phyloP scores from a whole-genome alignment of 495 filamentous ascomycete genomes.

The Aspergillus incahuasiensis region DNA sequence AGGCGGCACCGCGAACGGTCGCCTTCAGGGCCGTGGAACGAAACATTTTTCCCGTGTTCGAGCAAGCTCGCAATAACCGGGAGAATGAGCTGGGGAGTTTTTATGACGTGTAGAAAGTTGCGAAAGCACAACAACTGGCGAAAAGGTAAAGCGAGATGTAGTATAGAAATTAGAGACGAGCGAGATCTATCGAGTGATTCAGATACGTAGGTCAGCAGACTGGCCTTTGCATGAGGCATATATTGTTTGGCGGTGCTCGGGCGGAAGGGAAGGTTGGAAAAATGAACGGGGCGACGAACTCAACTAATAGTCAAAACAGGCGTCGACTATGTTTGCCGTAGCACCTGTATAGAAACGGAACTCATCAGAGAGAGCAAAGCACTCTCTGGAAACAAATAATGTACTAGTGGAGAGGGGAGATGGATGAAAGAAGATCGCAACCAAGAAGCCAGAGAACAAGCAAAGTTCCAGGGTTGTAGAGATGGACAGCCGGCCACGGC shows the following conservation, averaged over 20 bases:
- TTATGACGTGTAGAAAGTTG: slow-evolving; percentile 7
- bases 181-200: slow-evolving; percentile 7
- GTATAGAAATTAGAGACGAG: background rate
- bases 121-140: background rate
- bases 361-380: slow-evolving; percentile 43
- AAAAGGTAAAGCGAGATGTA: background rate
- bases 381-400: slow-evolving; percentile 22
- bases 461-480: slow-evolving; percentile 3
- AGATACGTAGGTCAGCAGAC: slow-evolving; percentile 14
- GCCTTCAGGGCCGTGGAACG: slow-evolving; percentile 44
- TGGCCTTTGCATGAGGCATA: slow-evolving; percentile 28
- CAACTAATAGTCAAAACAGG: slow-evolving; percentile 28
- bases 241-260: slow-evolving; percentile 21
- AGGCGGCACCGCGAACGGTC: slow-evolving; percentile 47
- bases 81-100: slow-evolving; percentile 1
- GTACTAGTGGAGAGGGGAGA: slow-evolving; percentile 14
- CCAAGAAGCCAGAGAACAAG: slow-evolving; percentile 5
- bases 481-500: slow-evolving; percentile 21
- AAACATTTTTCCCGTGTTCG: slow-evolving; percentile 33
- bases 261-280: slow-evolving; percentile 26
- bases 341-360: slow-evolving; percentile 40
- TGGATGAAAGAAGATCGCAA: slow-evolving; percentile 10
- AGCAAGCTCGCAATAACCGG: slow-evolving; percentile 12
- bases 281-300: slow-evolving; percentile 15
- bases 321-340: slow-evolving; percentile 46